Evolutionary conservation across 768 basidiomycete genomes (phyloP).

Genomic region (Fistulinella prunicolor): DNA sequence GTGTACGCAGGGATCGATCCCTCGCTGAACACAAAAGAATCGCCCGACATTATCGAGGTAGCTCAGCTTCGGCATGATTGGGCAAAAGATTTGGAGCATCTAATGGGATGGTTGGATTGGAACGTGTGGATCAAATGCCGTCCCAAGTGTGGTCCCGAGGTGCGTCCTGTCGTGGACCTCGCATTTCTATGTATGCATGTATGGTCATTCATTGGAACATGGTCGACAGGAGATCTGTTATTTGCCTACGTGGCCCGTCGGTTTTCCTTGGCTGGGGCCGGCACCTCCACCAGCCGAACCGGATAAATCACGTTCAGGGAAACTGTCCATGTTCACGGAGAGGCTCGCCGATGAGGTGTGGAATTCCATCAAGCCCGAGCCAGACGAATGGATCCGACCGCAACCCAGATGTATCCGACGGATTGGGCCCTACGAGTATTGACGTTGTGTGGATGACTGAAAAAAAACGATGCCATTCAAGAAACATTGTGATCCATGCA

Average conservation of each 20-base stretch:
- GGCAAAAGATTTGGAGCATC: slow-evolving; percentile 30
- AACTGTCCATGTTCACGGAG: too few species aligned
- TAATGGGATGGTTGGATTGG: slow-evolving; percentile 58
- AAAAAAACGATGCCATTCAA: too few species aligned
- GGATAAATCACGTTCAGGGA: too few species aligned
- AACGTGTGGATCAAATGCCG: slow-evolving; percentile 46
- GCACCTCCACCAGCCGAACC: too few species aligned
- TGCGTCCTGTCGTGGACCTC: slow-evolving; percentile 19
- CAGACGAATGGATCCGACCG: too few species aligned
- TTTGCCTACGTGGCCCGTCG: slow-evolving; percentile 24
- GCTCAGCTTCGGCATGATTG: slow-evolving; percentile 27
- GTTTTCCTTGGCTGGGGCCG: slow-evolving; percentile 3
- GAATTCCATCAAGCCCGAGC: too few species aligned
- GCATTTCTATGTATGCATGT: neutral
- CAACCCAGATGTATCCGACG: too few species aligned
- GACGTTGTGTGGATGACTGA: too few species aligned
- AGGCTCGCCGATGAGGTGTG: too few species aligned
- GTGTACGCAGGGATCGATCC: slow-evolving; percentile 18
- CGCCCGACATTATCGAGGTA: neutral
- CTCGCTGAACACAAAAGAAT: slow-evolving; percentile 1
- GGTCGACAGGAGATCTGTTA: slow-evolving; percentile 24
- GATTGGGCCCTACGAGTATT: too few species aligned
- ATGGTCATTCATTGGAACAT: neutral
- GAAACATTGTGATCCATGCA: too few species aligned
- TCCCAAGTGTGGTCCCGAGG: slow-evolving; percentile 45